These are phyloP conservation scores for Chaetoceros muelleri DNA, from an alignment of 108 stramenopile species.

Conservation along the genomic window DNA sequence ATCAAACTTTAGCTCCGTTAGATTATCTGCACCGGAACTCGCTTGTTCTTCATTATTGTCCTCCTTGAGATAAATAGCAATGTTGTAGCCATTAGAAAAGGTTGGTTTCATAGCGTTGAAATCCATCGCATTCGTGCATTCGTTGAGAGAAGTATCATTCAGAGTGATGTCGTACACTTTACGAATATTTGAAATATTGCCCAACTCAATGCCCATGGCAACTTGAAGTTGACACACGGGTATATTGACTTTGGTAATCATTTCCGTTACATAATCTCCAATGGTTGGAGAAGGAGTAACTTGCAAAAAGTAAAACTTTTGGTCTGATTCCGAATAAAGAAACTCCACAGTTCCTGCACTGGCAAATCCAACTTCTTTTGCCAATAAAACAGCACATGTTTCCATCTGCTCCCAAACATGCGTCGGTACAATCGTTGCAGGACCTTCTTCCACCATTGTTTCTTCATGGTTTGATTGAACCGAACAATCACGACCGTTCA, in stretches of 20 bases:
- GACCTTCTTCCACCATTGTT: conserved; percentile 98
- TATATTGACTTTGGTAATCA: conserved; percentile 96
- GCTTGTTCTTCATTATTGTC: conserved; percentile 99
- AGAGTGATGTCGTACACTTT: conserved; percentile 84
- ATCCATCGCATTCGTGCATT: conserved; percentile 52
- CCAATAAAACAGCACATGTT: conserved; percentile 88
- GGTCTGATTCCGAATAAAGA: conserved; percentile 82
- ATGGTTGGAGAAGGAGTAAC: conserved; percentile 96
- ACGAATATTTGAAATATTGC: conserved; percentile 94
- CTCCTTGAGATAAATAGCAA: conserved; percentile 97
- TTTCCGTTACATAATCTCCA: conserved; percentile 99
- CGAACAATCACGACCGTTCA: conserved; percentile 99
- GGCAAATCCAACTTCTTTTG: conserved; percentile 96
- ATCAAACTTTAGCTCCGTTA: conserved; percentile 96
- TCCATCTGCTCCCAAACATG: conserved; percentile 95
- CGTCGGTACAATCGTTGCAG: conserved; percentile 88
- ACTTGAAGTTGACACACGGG: conserved; percentile 97
- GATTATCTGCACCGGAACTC: conserved; percentile 91
- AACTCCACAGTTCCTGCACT: conserved; percentile 99
- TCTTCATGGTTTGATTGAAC: conserved; percentile 98
- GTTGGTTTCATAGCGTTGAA: conserved; percentile 46
- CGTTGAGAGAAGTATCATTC: conserved; percentile 67
- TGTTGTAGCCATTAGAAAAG: conserved; percentile 82
- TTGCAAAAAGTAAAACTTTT: conserved; percentile 96
- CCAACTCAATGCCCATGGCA: conserved; percentile 97